phyloP scores from a whole-genome alignment of 2,329 filamentous ascomycete species.

The Canariomyces notabilis region DNA sequence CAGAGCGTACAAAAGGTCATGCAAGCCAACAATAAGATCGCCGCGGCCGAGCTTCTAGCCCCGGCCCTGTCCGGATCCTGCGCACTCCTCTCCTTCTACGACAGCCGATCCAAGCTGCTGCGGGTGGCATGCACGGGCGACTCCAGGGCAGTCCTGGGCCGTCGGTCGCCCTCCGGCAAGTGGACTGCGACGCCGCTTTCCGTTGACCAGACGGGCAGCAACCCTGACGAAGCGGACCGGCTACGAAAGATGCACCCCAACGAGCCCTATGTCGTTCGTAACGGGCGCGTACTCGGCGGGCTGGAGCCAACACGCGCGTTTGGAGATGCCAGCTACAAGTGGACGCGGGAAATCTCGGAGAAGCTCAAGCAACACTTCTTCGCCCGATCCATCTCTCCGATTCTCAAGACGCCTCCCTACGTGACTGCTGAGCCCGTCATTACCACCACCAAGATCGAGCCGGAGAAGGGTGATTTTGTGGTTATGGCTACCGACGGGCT shows the following conservation, averaged over 20 bases:
- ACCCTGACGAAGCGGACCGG: constrained; percentile 75
- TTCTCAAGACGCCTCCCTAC: constrained; percentile 88
- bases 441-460: constrained; percentile 86
- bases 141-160: constrained; percentile 88
- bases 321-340: constrained; percentile 96
- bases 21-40: constrained; percentile 81
- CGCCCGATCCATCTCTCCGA: constrained; percentile 67
- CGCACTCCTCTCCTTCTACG: constrained; percentile 93
- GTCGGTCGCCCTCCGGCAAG: constrained; percentile 71
- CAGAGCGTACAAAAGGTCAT: constrained; percentile 88
- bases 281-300: constrained; percentile 85
- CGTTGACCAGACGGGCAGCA: constrained; percentile 89
- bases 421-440: constrained; percentile 94
- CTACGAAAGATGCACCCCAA: constrained; percentile 82
- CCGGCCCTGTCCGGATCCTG: constrained; percentile 96
- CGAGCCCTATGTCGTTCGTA: constrained; percentile 80
- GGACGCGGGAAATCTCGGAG: constrained; percentile 78
- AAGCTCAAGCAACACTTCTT: constrained; percentile 84
- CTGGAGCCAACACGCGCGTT: constrained; percentile 92
- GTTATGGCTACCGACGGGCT: constrained; percentile 95
- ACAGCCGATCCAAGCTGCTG: constrained; percentile 77
- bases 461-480: constrained; percentile 86
- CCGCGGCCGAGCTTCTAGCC: constrained; percentile 84
- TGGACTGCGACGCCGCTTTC: constrained; percentile 90
- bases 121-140: constrained; percentile 95